Evolutionary conservation across 2,329 filamentous ascomycete species (phyloP).

Genomic region (Aquanectria penicillioides): DNA sequence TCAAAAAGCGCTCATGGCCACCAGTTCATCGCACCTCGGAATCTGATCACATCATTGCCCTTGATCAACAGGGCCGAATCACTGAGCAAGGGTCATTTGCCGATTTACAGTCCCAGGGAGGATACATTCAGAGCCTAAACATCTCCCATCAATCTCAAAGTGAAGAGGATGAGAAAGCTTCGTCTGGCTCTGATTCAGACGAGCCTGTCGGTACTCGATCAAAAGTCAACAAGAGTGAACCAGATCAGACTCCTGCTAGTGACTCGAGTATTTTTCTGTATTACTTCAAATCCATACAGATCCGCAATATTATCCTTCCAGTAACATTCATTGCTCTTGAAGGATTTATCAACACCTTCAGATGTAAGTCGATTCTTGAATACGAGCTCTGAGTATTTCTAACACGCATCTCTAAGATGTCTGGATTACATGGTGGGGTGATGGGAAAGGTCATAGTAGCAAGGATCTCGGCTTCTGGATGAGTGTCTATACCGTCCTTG

Average conservation of each 20-base stretch:
- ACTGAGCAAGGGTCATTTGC: conserved; percentile 53
- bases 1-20: too few species aligned
- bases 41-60: conserved; percentile 56
- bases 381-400: not conserved
- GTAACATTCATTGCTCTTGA: conserved; percentile 25
- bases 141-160: conserved; percentile 38
- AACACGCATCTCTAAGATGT: conserved; percentile 29
- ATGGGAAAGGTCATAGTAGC: conserved; percentile 38
- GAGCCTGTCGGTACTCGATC: not conserved
- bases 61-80: conserved; percentile 51
- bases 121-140: conserved; percentile 51
- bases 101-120: conserved; percentile 47
- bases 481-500: conserved; percentile 39
- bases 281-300: conserved; percentile 39
- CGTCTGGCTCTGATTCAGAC: not conserved
- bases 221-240: not conserved
- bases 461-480: conserved; percentile 44
- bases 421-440: conserved; percentile 47
- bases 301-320: conserved; percentile 32
- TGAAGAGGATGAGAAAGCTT: not conserved
- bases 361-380: conserved; percentile 32
- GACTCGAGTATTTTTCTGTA: conserved; percentile 43
- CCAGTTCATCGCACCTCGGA: conserved; percentile 49
- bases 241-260: conserved; percentile 18
- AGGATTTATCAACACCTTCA: conserved; percentile 35